Conservation (phyloP, 169 alveolate genomes). For the Plasmodium gaboni region DNA sequence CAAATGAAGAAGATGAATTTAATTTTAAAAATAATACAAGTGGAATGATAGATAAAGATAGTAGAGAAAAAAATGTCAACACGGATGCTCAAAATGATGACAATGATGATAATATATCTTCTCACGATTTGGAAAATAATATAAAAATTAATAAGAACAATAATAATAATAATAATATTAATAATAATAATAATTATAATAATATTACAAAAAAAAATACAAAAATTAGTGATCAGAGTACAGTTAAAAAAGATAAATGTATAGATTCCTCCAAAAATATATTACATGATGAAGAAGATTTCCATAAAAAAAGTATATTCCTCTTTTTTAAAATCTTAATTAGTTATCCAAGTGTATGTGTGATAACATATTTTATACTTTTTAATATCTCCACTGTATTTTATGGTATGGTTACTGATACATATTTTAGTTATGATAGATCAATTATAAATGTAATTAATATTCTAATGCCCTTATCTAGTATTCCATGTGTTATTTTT, state of each 20-base stretch:
- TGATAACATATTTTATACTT: constrained; percentile 38
- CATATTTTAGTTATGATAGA: constrained; percentile 57
- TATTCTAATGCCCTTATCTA: constrained; percentile 41
- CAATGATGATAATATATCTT: background rate
- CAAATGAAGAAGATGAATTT: background rate
- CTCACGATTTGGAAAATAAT: background rate
- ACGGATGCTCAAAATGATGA: background rate
- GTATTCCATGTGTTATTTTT: constrained; percentile 65
- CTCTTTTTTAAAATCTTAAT: constrained; percentile 43
- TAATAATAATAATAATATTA: background rate
- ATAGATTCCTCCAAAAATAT: background rate
- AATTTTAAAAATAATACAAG: background rate
- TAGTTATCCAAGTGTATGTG: constrained; percentile 50
- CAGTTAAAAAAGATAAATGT: background rate
- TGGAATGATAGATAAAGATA: background rate
- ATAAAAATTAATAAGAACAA: background rate
- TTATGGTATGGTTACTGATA: constrained; percentile 69
- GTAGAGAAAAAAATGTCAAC: background rate
- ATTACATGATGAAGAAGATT: constrained; percentile 5
- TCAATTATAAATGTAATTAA: constrained; percentile 44
- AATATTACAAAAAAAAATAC: background rate
- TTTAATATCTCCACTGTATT: constrained; percentile 62
- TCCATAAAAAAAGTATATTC: constrained; percentile 21
- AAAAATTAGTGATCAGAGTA: background rate
- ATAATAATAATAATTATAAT: background rate